These are phyloP conservation scores for Suhomyces anneliseae DNA, from an alignment of 1,139 yeast genomes.

Conservation along the genomic window DNA sequence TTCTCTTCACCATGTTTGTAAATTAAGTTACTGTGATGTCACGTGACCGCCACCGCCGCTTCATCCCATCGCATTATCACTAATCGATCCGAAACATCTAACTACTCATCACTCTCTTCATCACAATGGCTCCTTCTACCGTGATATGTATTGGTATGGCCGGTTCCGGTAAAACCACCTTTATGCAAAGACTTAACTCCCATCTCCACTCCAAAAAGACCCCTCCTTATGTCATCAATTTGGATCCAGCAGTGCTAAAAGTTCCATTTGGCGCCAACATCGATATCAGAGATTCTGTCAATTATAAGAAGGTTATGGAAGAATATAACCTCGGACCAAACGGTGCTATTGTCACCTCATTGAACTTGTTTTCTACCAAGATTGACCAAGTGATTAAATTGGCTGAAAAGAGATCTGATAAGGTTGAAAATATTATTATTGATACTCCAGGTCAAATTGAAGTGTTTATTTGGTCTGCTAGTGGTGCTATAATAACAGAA, in stretches of 20 bases:
- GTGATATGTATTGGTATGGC: constrained; percentile 95
- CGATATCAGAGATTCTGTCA: constrained; percentile 94
- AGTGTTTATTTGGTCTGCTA: constrained; percentile 95
- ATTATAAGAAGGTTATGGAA: constrained; percentile 95
- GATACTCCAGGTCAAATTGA: constrained; percentile 99
- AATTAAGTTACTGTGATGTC: neutral
- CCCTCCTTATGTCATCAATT: constrained; percentile 85
- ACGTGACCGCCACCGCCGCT: neutral
- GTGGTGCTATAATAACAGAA: constrained; percentile 95
- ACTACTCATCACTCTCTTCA: neutral
- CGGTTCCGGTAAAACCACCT: constrained; percentile 97
- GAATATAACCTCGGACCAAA: constrained; percentile 91
- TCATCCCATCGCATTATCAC: constrained; percentile 4
- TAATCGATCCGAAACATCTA: neutral
- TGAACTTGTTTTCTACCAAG: constrained; percentile 89
- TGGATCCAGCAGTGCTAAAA: constrained; percentile 94
- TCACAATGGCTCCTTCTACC: constrained; percentile 57
- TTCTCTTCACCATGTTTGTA: neutral
- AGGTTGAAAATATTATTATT: constrained; percentile 69
- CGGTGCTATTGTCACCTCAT: constrained; percentile 95
- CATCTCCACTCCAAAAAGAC: constrained; percentile 73
- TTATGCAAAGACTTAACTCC: constrained; percentile 91
- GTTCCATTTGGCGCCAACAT: constrained; percentile 93
- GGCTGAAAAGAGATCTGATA: constrained; percentile 75
- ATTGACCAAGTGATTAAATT: constrained; percentile 90